A percentile compares a stretch with the other conserved stretches of the same genome.
phyloP scores from a whole-genome alignment of 192 early-diverging fungal species.

The Coemansia umbellata region DNA sequence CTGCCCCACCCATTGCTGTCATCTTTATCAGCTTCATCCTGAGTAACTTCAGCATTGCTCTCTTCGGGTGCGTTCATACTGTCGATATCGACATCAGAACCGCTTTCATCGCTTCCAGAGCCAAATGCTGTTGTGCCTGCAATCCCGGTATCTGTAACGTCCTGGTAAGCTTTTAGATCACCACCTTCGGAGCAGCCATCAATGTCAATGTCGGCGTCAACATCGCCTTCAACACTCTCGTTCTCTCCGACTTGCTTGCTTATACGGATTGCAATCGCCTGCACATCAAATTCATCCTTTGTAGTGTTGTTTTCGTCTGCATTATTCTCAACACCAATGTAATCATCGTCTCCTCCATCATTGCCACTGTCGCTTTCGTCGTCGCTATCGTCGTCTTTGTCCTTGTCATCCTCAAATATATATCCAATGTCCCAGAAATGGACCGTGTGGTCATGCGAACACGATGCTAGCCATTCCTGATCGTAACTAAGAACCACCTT shows the following conservation, averaged over 20 bases:
- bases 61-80: neutral
- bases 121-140: too few species aligned
- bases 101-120: neutral
- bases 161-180: conserved; percentile 36
- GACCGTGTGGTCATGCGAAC: conserved; percentile 82
- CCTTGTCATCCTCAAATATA: conserved; percentile 53
- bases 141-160: too few species aligned
- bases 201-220: conserved; percentile 36
- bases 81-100: neutral
- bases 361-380: conserved; percentile 26
- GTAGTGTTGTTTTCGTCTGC: neutral
- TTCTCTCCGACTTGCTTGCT: conserved; percentile 29
- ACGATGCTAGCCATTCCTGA: conserved; percentile 71
- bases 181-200: conserved; percentile 38
- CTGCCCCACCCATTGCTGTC: conserved; percentile 31
- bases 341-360: too few species aligned
- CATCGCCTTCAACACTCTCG: conserved; percentile 3
- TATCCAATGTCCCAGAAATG: conserved; percentile 84
- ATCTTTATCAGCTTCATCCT: neutral
- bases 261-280: conserved; percentile 41
- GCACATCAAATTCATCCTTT: conserved; percentile 31
- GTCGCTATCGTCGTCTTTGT: conserved; percentile 38
- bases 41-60: conserved; percentile 4
- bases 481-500: conserved; percentile 67
- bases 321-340: neutral